Conservation (phyloP, 768 basidiomycete species). For the Termitomyces sp. region DNA sequence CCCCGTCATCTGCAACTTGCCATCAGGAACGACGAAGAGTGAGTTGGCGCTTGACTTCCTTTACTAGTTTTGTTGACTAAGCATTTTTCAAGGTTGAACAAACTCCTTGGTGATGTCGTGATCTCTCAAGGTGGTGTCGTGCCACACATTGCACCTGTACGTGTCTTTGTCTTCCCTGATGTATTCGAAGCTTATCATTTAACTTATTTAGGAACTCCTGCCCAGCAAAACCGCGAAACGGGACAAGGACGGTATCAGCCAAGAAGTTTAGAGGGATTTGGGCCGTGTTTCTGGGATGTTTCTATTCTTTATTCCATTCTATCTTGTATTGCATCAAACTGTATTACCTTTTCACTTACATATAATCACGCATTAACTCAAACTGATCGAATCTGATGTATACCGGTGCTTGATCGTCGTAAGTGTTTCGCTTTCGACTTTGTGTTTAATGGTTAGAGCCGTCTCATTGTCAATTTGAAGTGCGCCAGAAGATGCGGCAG, state of each 20-base stretch:
- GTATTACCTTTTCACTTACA: slow-evolving; percentile 20
- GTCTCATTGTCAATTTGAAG: too few species aligned
- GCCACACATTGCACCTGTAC: slow-evolving; percentile 59
- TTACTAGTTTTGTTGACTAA: not conserved
- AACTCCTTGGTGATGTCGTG: slow-evolving; percentile 75
- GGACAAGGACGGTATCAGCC: slow-evolving; percentile 36
- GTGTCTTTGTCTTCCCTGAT: slow-evolving; percentile 8
- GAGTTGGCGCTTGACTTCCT: slow-evolving; percentile 7
- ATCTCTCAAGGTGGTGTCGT: slow-evolving; percentile 86
- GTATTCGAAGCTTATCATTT: not conserved
- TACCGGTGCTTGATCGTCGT: too few species aligned
- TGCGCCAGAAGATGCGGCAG: too few species aligned
- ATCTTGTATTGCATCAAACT: slow-evolving; percentile 19
- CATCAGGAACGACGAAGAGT: slow-evolving; percentile 90
- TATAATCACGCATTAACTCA: slow-evolving; percentile 13
- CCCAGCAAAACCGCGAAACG: slow-evolving; percentile 41
- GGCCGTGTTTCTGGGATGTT: slow-evolving; percentile 12
- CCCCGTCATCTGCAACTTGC: slow-evolving; percentile 91
- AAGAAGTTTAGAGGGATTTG: slow-evolving; percentile 37
- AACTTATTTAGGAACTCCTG: slow-evolving; percentile 32
- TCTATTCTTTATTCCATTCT: slow-evolving; percentile 9
- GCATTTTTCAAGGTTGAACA: slow-evolving; percentile 48
- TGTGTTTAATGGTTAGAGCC: too few species aligned
- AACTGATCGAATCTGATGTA: too few species aligned
- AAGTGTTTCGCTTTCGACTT: too few species aligned